Percentiles rank a stretch among this genome's conserved stretches.
Conservation (phyloP, 306 rosid species). For the Castanea mollissima region DNA sequence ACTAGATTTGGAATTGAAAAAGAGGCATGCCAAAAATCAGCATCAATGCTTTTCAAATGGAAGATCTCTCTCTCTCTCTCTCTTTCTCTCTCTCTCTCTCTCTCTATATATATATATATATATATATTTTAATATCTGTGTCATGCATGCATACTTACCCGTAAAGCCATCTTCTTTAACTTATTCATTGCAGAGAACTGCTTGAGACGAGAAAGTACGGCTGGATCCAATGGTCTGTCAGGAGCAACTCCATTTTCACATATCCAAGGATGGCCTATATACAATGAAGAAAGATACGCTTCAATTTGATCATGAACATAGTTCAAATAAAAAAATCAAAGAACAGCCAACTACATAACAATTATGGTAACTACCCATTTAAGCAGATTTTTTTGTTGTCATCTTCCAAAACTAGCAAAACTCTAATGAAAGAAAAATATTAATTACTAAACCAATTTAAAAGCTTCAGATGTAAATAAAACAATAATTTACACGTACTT, state of each 20-base stretch:
- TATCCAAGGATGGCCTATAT: conserved; percentile 98
- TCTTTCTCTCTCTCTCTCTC: background rate
- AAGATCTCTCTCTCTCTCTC: background rate
- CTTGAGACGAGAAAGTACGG: conserved; percentile 98
- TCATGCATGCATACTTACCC: conserved; percentile 55
- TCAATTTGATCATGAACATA: conserved; percentile 19
- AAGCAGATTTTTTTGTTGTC: background rate
- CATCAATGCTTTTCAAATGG: background rate
- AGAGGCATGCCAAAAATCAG: conserved; percentile 17
- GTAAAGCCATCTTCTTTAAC: conserved; percentile 96
- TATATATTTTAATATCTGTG: background rate
- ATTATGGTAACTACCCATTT: conserved; percentile 6
- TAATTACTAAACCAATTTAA: conserved; percentile 7
- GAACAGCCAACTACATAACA: conserved; percentile 23
- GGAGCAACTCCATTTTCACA: conserved; percentile 99
- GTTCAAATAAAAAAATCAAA: background rate
- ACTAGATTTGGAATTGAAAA: background rate
- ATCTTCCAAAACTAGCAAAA: conserved; percentile 2
- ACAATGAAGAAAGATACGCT: conserved; percentile 16
- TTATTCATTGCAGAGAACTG: conserved; percentile 98
- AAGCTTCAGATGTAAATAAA: conserved; percentile 12
- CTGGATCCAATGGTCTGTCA: conserved; percentile 93
- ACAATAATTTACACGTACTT: conserved; percentile 11
- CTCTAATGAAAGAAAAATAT: background rate
- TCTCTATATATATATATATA: background rate